Base-by-base conservation (phyloP, 371 early-diverging fungal genomes). In the Lichtheimia ornata region DNA sequence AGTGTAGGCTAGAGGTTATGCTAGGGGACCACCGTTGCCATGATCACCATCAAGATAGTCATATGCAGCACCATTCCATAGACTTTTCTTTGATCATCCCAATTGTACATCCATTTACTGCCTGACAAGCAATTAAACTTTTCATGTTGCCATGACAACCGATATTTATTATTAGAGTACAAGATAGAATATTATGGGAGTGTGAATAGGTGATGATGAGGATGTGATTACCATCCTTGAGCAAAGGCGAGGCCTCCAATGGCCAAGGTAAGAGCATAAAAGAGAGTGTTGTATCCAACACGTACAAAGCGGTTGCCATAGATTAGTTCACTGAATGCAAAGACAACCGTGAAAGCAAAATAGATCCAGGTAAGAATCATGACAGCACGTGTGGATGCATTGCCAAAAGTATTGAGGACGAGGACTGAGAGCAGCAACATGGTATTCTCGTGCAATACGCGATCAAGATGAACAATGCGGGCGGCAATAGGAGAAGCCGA, bases 291-390 rank as follows among this genome's bases (percentile, higher is more conserved):
- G 53, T 70, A 77, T 5, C 71, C 12, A 5, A 81, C 58, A 15
- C 81, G 77, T 42, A 74, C 56, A 45, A 73, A 74, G 27, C 73
- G 70, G 22, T 77, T 72, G 17, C 70, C 69, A 61, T 61, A 61
- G 24, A 60, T 53, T 7, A 71, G 70, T 53, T 81, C 81, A 44
- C 72, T 57, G 42, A 69, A 40, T 27, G 73, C 73, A 27, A 56
- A 69, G 20, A 81, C 58, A 15, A 73, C 58, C 18, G 81, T 73
- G 64, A 81, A 72, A 12, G 71, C 76, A 56, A 77, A 67, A 63
- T 66, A 81, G 20, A 81, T 61, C 81, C 81, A 81, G 42, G 77
- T 59, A 20, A 81, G 44, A 44, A 81, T 73, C 77, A 77, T 73
- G 2, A 77, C 81, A 25, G 72, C 77, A 56, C 67, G 67, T 28